These are phyloP conservation scores for Botrytis porri DNA, from an alignment of 2,329 filamentous ascomycete genomes.

Conservation along the genomic window DNA sequence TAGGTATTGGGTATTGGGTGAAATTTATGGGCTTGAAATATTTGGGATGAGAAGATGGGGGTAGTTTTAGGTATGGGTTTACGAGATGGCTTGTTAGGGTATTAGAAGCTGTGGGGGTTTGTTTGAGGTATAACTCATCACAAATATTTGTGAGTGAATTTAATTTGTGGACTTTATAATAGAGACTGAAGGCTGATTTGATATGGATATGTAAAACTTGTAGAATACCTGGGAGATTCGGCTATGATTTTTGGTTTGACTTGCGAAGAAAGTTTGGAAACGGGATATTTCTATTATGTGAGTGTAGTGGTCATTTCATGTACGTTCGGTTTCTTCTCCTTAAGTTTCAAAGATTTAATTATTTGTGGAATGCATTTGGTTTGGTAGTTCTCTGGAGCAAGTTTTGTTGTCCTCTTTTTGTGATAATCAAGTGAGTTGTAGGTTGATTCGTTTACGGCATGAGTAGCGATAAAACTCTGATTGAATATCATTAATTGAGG, in stretches of 20 bases:
- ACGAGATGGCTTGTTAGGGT: too few species aligned
- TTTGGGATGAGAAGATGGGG: not conserved
- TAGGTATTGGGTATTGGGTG: too few species aligned
- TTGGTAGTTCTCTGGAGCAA: not conserved
- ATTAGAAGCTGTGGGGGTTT: not conserved
- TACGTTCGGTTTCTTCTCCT: not conserved
- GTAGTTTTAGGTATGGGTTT: not conserved
- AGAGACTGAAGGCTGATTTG: rapidly evolving
- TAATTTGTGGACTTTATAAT: not conserved
- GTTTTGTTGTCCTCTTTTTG: not conserved
- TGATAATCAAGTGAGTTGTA: not conserved
- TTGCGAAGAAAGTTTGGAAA: not conserved
- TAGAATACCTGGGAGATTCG: not conserved
- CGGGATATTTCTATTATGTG: not conserved
- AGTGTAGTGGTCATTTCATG: not conserved
- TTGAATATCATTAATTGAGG: not conserved
- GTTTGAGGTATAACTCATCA: not conserved
- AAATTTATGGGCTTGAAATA: too few species aligned
- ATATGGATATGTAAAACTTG: rapidly evolving
- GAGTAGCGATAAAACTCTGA: not conserved
- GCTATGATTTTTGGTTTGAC: not conserved
- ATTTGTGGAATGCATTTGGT: not conserved
- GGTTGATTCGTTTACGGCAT: not conserved
- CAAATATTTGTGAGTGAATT: rapidly evolving
- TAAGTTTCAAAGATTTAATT: not conserved